Percentiles rank a stretch among this genome's conserved stretches.
These are phyloP conservation scores for Ophiostoma perfectum DNA, from an alignment of 2,329 filamentous ascomycete genomes.

Conservation along the genomic window DNA sequence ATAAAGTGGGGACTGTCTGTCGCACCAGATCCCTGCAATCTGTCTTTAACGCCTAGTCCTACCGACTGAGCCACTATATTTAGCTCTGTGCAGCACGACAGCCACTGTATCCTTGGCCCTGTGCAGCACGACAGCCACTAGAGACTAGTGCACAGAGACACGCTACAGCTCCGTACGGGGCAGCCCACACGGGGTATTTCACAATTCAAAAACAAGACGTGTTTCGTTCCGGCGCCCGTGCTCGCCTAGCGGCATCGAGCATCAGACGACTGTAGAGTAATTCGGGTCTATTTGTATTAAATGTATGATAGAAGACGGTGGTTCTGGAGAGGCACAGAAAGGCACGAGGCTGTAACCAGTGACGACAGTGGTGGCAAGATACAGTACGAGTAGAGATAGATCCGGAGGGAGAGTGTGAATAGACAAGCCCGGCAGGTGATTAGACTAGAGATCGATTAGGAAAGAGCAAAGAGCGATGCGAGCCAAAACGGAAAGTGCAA, in stretches of 20 bases:
- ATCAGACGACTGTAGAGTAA: not conserved
- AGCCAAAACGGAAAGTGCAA: conserved; percentile 11
- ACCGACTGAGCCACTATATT: not conserved
- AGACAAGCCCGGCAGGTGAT: not conserved
- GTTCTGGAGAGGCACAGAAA: too few relatives aligned
- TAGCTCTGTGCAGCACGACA: not conserved
- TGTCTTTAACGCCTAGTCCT: not conserved
- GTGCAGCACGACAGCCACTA: not conserved
- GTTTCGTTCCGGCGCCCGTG: conserved; percentile 7
- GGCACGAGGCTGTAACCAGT: too few relatives aligned
- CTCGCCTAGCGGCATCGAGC: not conserved
- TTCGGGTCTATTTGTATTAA: not conserved
- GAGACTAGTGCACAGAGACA: not conserved
- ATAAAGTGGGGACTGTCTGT: not conserved
- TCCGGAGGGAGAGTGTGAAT: not conserved
- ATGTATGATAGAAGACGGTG: too few relatives aligned
- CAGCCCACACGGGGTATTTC: not conserved
- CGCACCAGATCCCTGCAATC: conserved; percentile 8
- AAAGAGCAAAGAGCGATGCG: conserved; percentile 8
- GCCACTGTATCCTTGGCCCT: not conserved
- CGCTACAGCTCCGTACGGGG: not conserved
- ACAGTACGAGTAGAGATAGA: too few relatives aligned
- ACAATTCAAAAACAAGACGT: conserved; percentile 6
- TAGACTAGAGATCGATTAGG: conserved; percentile 3
- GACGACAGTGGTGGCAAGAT: too few relatives aligned